phyloP scores from a whole-genome alignment of 225 moss, liverwort and hornwort genomes.

The Rhytidiadelphus loreus region DNA sequence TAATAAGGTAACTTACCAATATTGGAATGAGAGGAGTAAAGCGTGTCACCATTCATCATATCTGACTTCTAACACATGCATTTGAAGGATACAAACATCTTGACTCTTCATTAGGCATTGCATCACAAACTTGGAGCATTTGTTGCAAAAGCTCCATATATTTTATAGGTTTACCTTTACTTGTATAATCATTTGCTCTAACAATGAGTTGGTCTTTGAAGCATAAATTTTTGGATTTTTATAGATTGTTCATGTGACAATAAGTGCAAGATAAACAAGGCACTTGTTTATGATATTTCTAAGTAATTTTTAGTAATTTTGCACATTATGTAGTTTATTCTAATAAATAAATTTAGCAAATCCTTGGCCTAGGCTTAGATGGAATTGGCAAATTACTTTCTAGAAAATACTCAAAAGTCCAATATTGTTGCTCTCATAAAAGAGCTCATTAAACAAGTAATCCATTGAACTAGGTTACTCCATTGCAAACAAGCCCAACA shows the following conservation, averaged over 20 bases:
- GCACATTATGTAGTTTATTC: not conserved
- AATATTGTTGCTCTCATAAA: rapidly evolving
- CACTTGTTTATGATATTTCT: not conserved
- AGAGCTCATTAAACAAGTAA: not conserved
- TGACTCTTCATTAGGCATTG: not conserved
- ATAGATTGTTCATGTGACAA: not conserved
- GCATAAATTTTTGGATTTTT: not conserved
- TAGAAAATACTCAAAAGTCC: not conserved
- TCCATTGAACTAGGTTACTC: not conserved
- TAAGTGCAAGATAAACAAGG: too few relatives aligned
- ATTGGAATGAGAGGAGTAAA: not conserved
- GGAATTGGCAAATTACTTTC: not conserved
- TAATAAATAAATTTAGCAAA: too few relatives aligned
- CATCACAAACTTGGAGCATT: not conserved
- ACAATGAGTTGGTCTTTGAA: not conserved
- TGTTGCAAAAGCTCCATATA: not conserved
- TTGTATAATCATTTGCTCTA: not conserved
- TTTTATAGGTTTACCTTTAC: not conserved
- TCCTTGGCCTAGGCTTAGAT: rapidly evolving
- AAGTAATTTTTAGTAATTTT: not conserved
- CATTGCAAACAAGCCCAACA: not conserved
- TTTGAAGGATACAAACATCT: not conserved
- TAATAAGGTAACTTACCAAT: not conserved
- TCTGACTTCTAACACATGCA: not conserved
- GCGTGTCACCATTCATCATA: not conserved